Evolutionary conservation across 2,329 filamentous ascomycete genomes (phyloP), one percentile per base, ranked within the genome.

Genomic region (Microcyclospora pomicola): DNA sequence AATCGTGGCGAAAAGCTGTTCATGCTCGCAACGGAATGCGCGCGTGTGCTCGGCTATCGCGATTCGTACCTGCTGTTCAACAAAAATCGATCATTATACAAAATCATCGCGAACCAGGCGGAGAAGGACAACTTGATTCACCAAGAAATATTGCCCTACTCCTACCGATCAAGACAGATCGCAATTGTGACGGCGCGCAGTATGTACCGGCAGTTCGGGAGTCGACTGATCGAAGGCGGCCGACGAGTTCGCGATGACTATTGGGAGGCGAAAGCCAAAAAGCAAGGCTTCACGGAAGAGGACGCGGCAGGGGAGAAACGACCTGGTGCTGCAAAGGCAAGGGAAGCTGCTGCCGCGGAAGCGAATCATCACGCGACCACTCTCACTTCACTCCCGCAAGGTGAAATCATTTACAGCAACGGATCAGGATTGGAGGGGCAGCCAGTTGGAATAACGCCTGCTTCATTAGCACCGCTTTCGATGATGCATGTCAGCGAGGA

Each of bases 41-140:
- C 91, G 15, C 77, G 91, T 48, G 86, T 95, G 3, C 69, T 96
- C 15, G 83, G 86, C 34, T 98, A 98, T 59, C 75, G 91, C 43
- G 91, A 98, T 60, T 95, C 87, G n/a, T 98, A 98, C 59, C 70
- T 98, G 28, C 68, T 98, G 12, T 98, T 98, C 68, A 96, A 96
- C 72, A 95, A 96, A 66, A 96, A 98, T 60, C 73, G 88, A 48
- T 96, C 91, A 2, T 68, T 98, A 7, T 93, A 75, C 70, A 98
- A 98, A 64, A 98, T 98, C 55, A 98, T 98, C 52, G 88, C 88
- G 40, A 92, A 82, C 44, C 88, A 96, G 59, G 69, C 80, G 19
- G 91, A 98, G 59, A 98, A 98, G 68, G 91, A 98, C 59, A 86
- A 96, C 54, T 69, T 98, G 12, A 94, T 98, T 35, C 72, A 79